Evolutionary conservation across 148 eudicot species (phyloP).

Genomic region (Bassia scoparia): DNA sequence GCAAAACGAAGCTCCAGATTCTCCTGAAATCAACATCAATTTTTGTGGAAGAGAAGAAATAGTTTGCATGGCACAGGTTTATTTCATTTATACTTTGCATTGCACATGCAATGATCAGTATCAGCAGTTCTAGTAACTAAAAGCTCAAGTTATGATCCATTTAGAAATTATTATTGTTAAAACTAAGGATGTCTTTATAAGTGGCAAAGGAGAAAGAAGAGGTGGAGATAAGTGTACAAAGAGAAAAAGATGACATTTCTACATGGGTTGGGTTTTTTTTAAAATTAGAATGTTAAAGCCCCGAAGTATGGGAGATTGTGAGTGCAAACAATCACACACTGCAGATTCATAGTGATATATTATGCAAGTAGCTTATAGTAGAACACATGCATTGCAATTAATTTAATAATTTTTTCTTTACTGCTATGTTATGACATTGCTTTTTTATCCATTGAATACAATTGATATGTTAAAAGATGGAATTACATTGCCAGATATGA

Average conservation of each 20-base stretch:
- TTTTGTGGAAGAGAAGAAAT: constrained; percentile 42
- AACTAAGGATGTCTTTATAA: neutral
- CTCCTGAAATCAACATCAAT: constrained; percentile 37
- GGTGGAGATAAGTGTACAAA: neutral
- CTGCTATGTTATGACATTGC: neutral
- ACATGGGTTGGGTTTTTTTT: neutral
- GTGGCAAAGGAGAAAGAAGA: neutral
- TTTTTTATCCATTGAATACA: neutral
- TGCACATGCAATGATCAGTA: neutral
- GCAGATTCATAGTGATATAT: constrained; percentile 2
- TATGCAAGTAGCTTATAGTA: neutral
- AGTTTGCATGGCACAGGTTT: constrained; percentile 66
- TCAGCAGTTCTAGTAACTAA: neutral
- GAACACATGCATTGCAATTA: neutral
- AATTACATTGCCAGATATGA: constrained; percentile 51
- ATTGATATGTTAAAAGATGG: constrained; percentile 1
- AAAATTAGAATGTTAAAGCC: no score
- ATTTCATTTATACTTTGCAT: neutral
- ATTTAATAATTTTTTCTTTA: neutral
- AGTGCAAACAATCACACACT: neutral
- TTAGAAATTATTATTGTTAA: neutral
- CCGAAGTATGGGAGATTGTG: neutral
- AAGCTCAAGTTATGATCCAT: no score
- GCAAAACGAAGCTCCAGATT: constrained; percentile 68
- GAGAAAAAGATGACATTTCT: neutral